Conservation (phyloP, 2,329 filamentous ascomycete genomes). For the Fusarium brevicatenulatum region DNA sequence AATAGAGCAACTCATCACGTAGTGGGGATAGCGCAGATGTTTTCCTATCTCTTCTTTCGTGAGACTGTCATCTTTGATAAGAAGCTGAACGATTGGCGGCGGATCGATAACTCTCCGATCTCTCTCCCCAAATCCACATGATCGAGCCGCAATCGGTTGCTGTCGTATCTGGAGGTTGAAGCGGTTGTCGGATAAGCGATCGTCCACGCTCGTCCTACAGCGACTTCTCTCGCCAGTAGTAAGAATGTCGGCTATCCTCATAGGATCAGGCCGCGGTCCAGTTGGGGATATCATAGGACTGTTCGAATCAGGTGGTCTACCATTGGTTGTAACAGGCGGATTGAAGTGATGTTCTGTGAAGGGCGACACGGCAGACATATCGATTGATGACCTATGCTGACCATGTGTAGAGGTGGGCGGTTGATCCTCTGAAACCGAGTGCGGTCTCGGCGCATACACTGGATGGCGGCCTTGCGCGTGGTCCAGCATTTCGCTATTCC, state of each 20-base stretch:
- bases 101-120: slow-evolving; percentile 86
- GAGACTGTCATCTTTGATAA: slow-evolving; percentile 67
- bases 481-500: slow-evolving; percentile 1
- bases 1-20: slow-evolving; percentile 80
- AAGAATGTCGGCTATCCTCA: slow-evolving; percentile 40
- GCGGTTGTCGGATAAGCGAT: slow-evolving; percentile 20
- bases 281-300: slow-evolving; percentile 26
- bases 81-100: slow-evolving; percentile 81
- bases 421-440: slow-evolving; percentile 9
- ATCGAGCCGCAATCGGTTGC: slow-evolving; percentile 80
- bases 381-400: slow-evolving; percentile 10
- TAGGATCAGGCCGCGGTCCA: slow-evolving; percentile 33
- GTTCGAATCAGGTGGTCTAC: neutral
- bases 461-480: slow-evolving; percentile 17
- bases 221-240: neutral
- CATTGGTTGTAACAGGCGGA: neutral
- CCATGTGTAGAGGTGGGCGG: slow-evolving; percentile 1
- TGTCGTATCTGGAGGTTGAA: slow-evolving; percentile 68
- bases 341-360: slow-evolving; percentile 9
- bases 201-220: neutral
- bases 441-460: slow-evolving; percentile 7
- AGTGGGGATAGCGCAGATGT: slow-evolving; percentile 69
- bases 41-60: slow-evolving; percentile 63
- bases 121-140: slow-evolving; percentile 84
- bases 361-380: neutral